phyloP scores from a whole-genome alignment of 108 stramenopile species.

The Nannochloropsis granulata region DNA sequence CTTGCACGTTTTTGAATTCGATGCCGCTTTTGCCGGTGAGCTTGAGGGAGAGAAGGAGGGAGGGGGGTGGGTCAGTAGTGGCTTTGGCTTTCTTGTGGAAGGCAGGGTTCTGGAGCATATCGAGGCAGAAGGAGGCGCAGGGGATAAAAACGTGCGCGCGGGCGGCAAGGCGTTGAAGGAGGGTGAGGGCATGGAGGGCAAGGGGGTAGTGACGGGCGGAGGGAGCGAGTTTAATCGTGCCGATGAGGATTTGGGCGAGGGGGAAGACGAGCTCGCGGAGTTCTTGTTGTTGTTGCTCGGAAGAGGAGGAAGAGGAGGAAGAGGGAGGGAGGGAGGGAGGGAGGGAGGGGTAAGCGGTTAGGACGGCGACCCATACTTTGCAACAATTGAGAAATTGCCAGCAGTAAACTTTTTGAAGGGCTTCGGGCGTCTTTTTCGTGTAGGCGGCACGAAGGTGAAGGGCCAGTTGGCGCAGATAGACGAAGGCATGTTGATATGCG shows the following conservation, averaged over 20 bases:
- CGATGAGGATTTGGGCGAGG: constrained; percentile 58
- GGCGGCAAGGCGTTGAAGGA: constrained; percentile 78
- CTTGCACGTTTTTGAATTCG: constrained; percentile 1
- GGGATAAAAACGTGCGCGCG: constrained; percentile 71
- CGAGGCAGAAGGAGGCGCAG: constrained; percentile 59
- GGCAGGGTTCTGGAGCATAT: constrained; percentile 64
- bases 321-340: not conserved
- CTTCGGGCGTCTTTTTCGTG: constrained; percentile 69
- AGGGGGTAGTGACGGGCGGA: constrained; percentile 65
- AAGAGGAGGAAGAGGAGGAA: too few relatives aligned
- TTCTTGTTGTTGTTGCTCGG: constrained; percentile 4
- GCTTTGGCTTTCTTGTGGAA: constrained; percentile 39
- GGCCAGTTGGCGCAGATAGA: constrained; percentile 92
- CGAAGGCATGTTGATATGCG: constrained; percentile 93
- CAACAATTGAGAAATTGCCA: constrained; percentile 91
- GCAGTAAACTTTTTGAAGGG: constrained; percentile 56
- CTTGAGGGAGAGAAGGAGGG: not conserved
- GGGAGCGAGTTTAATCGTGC: constrained; percentile 53
- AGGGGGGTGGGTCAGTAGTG: not conserved
- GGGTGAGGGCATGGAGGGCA: constrained; percentile 69
- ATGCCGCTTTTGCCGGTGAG: constrained; percentile 11
- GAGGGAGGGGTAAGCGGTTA: constrained; percentile 36
- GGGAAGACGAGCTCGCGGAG: constrained; percentile 24
- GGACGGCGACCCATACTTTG: constrained; percentile 70
- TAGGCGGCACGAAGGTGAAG: constrained; percentile 78